Evolutionary conservation across 2,329 filamentous ascomycete genomes (phyloP).

Genomic region (Neonectria magnoliae): DNA sequence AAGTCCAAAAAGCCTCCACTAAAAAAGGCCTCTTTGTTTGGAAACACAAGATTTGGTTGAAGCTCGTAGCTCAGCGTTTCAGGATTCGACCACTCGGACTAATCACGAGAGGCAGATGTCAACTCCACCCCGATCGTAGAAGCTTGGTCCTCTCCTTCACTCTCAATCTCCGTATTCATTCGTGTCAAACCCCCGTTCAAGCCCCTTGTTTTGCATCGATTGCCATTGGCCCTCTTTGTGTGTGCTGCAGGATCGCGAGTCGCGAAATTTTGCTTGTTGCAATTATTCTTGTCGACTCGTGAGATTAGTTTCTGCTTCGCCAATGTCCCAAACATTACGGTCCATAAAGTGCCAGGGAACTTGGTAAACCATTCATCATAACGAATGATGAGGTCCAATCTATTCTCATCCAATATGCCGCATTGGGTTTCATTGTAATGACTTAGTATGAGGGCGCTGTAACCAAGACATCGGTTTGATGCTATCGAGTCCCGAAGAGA

Average conservation of each 20-base stretch:
- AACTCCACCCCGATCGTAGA: not conserved
- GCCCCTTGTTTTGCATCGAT: not conserved
- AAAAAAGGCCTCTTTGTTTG: not conserved
- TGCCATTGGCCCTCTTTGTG: not conserved
- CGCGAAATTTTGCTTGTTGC: not conserved
- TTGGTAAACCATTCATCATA: conserved; percentile 9
- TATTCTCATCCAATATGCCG: not conserved
- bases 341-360: conserved; percentile 4
- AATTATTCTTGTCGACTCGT: not conserved
- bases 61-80: not conserved
- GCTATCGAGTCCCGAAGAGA: not conserved
- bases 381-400: not conserved
- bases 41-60: not conserved
- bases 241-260: not conserved
- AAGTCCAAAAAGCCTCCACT: not conserved
- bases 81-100: not conserved
- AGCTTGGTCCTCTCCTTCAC: not conserved
- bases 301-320: conserved; percentile 6
- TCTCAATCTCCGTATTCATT: not conserved
- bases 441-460: conserved; percentile 3
- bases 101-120: not conserved
- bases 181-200: not conserved
- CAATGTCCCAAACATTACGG: not conserved
- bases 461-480: conserved; percentile 1
- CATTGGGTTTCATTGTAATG: conserved; percentile 5